Conservation (phyloP, 306 rosid genomes). For the Morella rubra region DNA sequence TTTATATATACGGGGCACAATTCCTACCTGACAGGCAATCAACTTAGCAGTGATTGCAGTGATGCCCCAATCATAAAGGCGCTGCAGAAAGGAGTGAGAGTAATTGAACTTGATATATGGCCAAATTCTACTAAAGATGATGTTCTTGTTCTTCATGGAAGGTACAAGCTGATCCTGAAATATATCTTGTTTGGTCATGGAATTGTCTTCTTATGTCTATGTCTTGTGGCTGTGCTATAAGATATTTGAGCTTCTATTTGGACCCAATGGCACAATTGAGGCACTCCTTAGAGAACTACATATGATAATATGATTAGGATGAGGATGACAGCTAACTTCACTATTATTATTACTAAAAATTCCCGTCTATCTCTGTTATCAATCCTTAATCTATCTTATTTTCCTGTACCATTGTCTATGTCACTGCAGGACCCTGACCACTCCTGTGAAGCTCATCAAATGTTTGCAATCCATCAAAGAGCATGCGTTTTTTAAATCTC, state of each 20-base stretch:
- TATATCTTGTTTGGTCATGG: conserved; percentile 19
- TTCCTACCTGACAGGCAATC: conserved; percentile 95
- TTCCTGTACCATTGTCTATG: conserved; percentile 15
- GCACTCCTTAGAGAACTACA: not conserved
- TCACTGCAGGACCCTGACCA: conserved; percentile 72
- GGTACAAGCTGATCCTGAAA: conserved; percentile 45
- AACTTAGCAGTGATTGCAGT: conserved; percentile 88
- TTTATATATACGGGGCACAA: conserved; percentile 98
- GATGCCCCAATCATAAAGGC: conserved; percentile 79
- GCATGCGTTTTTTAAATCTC: conserved; percentile 76
- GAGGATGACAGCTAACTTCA: not conserved
- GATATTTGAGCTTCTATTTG: not conserved
- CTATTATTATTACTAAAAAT: not conserved
- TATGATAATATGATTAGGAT: not conserved
- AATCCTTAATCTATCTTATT: not conserved
- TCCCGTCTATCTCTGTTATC: not conserved
- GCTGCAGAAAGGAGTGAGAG: conserved; percentile 67
- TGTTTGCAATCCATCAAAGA: conserved; percentile 86
- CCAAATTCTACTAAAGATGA: conserved; percentile 77
- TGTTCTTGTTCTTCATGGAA: conserved; percentile 80
- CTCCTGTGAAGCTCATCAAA: conserved; percentile 73
- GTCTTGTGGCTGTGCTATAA: not conserved
- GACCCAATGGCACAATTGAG: not conserved
- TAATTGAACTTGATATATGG: conserved; percentile 89
- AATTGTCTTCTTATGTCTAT: conserved; percentile 4